phyloP scores from a whole-genome alignment of 805 yeast species.

The Starmerella apicola region DNA sequence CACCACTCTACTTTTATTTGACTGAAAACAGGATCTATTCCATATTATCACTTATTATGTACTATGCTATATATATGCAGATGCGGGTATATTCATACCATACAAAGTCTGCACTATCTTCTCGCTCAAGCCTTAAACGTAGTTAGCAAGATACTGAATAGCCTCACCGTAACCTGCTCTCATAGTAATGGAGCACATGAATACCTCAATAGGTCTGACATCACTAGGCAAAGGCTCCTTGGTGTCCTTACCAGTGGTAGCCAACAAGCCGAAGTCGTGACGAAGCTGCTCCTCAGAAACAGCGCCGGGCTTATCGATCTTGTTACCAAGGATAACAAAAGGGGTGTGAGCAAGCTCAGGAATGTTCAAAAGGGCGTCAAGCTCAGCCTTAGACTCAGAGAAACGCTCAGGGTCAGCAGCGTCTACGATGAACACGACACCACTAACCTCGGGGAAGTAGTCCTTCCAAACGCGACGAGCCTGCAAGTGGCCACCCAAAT shows the following conservation, averaged over 20 bases:
- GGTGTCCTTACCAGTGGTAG: constrained; percentile 83
- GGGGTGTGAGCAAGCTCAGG: constrained; percentile 87
- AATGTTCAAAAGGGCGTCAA: constrained; percentile 83
- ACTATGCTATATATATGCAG: background rate
- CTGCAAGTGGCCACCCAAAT: constrained; percentile 96
- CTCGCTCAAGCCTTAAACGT: constrained; percentile 40
- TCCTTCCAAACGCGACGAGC: constrained; percentile 99
- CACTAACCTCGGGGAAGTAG: constrained; percentile 98
- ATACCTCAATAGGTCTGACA: constrained; percentile 86
- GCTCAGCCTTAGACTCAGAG: constrained; percentile 86
- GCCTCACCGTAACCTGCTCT: constrained; percentile 98
- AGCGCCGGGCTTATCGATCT: constrained; percentile 88
- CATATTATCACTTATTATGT: too few species aligned
- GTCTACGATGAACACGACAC: constrained; percentile 90
- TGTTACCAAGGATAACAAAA: constrained; percentile 87
- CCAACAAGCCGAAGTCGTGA: constrained; percentile 73
- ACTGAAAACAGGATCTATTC: too few species aligned
- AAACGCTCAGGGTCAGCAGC: constrained; percentile 95
- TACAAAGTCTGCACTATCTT: background rate
- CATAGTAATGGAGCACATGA: constrained; percentile 97
- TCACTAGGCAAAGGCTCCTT: constrained; percentile 46
- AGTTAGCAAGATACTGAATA: constrained; percentile 95
- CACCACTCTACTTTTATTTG: too few species aligned
- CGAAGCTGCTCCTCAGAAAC: constrained; percentile 90
- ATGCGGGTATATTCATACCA: background rate